These are phyloP conservation scores for Torulaspora microellipsoides DNA, from an alignment of 805 yeast genomes.

Conservation along the genomic window DNA sequence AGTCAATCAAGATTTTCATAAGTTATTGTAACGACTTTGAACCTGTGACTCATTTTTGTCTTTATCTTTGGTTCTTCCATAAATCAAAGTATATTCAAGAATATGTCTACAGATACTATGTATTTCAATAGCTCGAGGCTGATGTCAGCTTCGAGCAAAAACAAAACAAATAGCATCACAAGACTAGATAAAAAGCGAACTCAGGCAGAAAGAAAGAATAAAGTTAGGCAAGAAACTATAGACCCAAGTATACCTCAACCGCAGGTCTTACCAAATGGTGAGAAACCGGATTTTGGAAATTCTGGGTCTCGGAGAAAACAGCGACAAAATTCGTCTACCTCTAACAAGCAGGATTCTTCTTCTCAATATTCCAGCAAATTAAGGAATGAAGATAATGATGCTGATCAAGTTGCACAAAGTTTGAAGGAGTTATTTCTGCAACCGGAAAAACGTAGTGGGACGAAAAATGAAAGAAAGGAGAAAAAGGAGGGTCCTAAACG, in stretches of 20 bases:
- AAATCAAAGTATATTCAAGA: neutral
- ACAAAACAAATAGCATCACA: slow-evolving; percentile 17
- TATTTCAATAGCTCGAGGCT: slow-evolving; percentile 32
- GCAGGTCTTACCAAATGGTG: slow-evolving; percentile 32
- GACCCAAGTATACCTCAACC: slow-evolving; percentile 22
- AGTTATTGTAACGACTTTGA: neutral
- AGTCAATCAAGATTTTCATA: neutral
- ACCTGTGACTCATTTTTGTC: neutral
- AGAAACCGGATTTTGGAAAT: slow-evolving; percentile 32
- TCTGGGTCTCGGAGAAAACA: slow-evolving; percentile 7
- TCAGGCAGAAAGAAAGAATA: slow-evolving; percentile 12
- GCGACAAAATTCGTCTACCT: slow-evolving; percentile 1
- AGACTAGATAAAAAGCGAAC: slow-evolving; percentile 13
- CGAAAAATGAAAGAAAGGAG: slow-evolving; percentile 1
- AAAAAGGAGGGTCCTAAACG: slow-evolving; percentile 1
- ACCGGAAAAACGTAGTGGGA: slow-evolving; percentile 1
- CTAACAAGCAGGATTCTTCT: slow-evolving; percentile 3
- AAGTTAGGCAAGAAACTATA: slow-evolving; percentile 13
- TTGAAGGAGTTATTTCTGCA: slow-evolving; percentile 14
- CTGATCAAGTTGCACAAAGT: slow-evolving; percentile 14
- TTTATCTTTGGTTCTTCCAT: neutral
- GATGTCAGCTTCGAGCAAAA: slow-evolving; percentile 25
- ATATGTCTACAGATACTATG: slow-evolving; percentile 34
- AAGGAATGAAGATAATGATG: slow-evolving; percentile 1
- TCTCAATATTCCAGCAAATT: neutral